Evolutionary conservation across 768 basidiomycete genomes (phyloP).

Genomic region (Suillus weaverae): DNA sequence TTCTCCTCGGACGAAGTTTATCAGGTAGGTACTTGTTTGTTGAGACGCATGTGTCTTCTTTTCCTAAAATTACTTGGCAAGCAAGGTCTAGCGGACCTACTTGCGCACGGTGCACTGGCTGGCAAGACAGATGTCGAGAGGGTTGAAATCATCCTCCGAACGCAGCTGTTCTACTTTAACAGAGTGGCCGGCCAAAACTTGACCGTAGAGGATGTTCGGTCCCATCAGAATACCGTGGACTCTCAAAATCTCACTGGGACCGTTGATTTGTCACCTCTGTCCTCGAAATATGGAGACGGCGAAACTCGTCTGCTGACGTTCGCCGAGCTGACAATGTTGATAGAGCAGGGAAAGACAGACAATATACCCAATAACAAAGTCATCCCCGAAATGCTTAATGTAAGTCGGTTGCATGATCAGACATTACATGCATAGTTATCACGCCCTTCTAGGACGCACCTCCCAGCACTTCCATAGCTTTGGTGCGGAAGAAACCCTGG

Average conservation of each 20-base stretch:
- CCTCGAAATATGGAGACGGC: slow-evolving; percentile 10
- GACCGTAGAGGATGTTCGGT: slow-evolving; percentile 28
- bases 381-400: slow-evolving; percentile 68
- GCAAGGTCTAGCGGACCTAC: slow-evolving; percentile 66
- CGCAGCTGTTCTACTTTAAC: slow-evolving; percentile 75
- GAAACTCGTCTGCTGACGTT: slow-evolving; percentile 59
- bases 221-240: slow-evolving; percentile 14
- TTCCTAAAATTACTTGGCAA: slow-evolving; percentile 33
- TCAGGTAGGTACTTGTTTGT: slow-evolving; percentile 45
- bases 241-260: slow-evolving; percentile 1
- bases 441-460: slow-evolving; percentile 43
- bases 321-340: slow-evolving; percentile 65
- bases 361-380: slow-evolving; percentile 77
- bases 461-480: slow-evolving; percentile 56
- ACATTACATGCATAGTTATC: neutral
- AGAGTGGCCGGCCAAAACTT: slow-evolving; percentile 36
- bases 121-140: slow-evolving; percentile 37
- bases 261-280: slow-evolving; percentile 7
- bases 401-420: slow-evolving; percentile 33
- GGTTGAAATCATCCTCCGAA: slow-evolving; percentile 51
- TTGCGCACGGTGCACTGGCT: slow-evolving; percentile 42
- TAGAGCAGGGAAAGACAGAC: slow-evolving; percentile 69
- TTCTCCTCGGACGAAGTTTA: slow-evolving; percentile 60
- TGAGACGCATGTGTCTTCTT: neutral
- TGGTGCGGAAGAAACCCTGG: slow-evolving; percentile 68